Evolutionary conservation across 805 yeast species (phyloP).

Genomic region (Wickerhamomyces strasburgensis): DNA sequence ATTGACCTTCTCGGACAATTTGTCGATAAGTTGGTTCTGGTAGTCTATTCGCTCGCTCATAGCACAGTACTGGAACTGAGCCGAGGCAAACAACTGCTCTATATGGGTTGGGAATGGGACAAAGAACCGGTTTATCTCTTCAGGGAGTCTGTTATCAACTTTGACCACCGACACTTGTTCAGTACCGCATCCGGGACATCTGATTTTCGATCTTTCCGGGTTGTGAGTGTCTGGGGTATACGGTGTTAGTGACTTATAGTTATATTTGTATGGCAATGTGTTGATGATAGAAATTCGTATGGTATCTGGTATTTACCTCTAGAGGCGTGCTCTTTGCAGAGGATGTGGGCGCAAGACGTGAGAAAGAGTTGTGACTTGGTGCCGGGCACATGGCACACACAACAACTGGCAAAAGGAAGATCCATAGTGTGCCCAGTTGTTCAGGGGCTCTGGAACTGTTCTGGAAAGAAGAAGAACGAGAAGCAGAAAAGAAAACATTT

Average conservation of each 20-base stretch:
- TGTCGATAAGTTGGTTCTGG: slow-evolving; percentile 13
- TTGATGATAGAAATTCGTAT: too few relatives aligned
- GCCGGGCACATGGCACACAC: slow-evolving; percentile 27
- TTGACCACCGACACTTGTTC: slow-evolving; percentile 15
- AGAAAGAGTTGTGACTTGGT: slow-evolving; percentile 24
- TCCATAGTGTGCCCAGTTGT: slow-evolving; percentile 11
- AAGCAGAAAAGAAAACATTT: too few relatives aligned
- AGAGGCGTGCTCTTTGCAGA: slow-evolving; percentile 30
- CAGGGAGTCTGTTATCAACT: slow-evolving; percentile 17
- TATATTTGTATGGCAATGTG: too few relatives aligned
- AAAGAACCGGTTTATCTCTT: slow-evolving; percentile 20
- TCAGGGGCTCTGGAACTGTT: neutral
- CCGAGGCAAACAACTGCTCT: slow-evolving; percentile 21
- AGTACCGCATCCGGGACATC: slow-evolving; percentile 17
- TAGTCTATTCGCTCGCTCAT: slow-evolving; percentile 17
- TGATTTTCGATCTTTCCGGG: slow-evolving; percentile 7
- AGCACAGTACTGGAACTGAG: slow-evolving; percentile 22
- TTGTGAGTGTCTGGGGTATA: slow-evolving; percentile 3
- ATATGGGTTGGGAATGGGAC: slow-evolving; percentile 21
- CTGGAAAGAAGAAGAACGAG: neutral
- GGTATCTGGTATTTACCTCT: too few relatives aligned
- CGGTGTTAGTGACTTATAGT: slow-evolving; percentile 1
- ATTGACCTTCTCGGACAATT: slow-evolving; percentile 14
- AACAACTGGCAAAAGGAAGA: slow-evolving; percentile 30
- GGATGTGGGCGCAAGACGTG: slow-evolving; percentile 36